These are phyloP conservation scores for Echium plantagineum DNA, from an alignment of 257 asterid species.

Conservation along the genomic window DNA sequence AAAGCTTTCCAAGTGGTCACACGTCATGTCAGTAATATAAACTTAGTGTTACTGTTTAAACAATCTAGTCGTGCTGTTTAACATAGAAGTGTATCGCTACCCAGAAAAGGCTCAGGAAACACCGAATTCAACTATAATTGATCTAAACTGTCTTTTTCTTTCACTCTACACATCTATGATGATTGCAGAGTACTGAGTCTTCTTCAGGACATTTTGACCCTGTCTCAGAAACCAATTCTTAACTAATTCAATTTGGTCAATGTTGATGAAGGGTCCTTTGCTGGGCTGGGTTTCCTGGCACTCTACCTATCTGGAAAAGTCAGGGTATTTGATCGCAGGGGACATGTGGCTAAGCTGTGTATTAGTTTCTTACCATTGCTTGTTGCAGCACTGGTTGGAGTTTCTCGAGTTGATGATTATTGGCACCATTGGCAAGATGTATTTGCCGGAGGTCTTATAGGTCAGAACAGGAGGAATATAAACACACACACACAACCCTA, in stretches of 20 bases:
- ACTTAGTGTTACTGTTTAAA: neutral
- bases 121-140: neutral
- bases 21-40: conserved; percentile 61
- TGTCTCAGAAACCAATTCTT: neutral
- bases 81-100: neutral
- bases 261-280: conserved; percentile 61
- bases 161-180: no score
- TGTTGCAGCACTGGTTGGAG: conserved; percentile 61
- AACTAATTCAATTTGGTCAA: conserved; percentile 6
- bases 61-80: no score
- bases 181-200: no score
- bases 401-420: conserved; percentile 75
- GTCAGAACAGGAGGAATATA: conserved; percentile 31
- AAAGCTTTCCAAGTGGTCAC: conserved; percentile 96
- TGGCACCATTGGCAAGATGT: conserved; percentile 88
- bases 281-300: conserved; percentile 75
- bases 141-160: neutral
- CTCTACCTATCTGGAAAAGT: conserved; percentile 70
- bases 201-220: no score
- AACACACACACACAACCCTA: conserved; percentile 29
- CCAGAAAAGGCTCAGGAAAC: neutral
- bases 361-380: conserved; percentile 52
- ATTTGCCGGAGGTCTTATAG: conserved; percentile 27
- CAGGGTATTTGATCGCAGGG: conserved; percentile 52
- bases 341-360: conserved; percentile 73